Evolutionary conservation across 768 basidiomycete species (phyloP).

Genomic region (Amanita subjunquillea): DNA sequence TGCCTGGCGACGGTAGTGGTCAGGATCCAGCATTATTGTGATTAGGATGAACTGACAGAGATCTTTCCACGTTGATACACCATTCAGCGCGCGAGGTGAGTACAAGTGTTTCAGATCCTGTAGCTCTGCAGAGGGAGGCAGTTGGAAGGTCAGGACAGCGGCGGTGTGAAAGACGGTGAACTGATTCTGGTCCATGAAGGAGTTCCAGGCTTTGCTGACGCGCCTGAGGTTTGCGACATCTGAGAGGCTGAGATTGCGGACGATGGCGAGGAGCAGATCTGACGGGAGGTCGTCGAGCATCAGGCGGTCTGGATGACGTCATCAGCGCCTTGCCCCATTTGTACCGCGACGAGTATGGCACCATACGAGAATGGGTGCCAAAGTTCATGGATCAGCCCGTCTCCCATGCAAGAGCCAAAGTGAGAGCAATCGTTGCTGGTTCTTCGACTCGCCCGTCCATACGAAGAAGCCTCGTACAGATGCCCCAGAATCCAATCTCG

Average conservation of each 20-base stretch:
- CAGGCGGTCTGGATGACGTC: neutral
- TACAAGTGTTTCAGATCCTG: slow-evolving; percentile 20
- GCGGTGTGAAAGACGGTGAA: slow-evolving; percentile 46
- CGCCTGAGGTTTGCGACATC: slow-evolving; percentile 25
- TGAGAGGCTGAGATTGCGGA: slow-evolving; percentile 39
- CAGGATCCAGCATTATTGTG: slow-evolving; percentile 2
- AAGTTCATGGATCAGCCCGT: neutral
- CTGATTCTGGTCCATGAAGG: slow-evolving; percentile 37
- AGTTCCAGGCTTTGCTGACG: slow-evolving; percentile 36
- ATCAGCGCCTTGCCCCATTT: neutral
- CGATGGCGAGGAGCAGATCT: slow-evolving; percentile 42
- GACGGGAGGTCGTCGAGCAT: slow-evolving; percentile 39
- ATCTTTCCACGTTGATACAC: slow-evolving; percentile 41
- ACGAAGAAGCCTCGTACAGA: neutral
- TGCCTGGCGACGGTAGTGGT: slow-evolving; percentile 22
- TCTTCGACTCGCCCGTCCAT: neutral
- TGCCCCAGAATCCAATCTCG: slow-evolving; percentile 5
- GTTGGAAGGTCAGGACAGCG: slow-evolving; percentile 40
- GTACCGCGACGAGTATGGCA: slow-evolving; percentile 8
- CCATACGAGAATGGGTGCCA: neutral
- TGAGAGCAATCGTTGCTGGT: neutral
- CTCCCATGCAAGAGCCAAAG: slow-evolving; percentile 7
- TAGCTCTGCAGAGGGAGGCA: slow-evolving; percentile 15
- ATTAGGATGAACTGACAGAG: slow-evolving; percentile 38
- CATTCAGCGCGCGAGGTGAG: slow-evolving; percentile 23